A percentile compares a stretch with the other conserved stretches of the same genome.
Conservation (phyloP, 2,329 filamentous ascomycete species). For the Fonsecaea pedrosoi region DNA sequence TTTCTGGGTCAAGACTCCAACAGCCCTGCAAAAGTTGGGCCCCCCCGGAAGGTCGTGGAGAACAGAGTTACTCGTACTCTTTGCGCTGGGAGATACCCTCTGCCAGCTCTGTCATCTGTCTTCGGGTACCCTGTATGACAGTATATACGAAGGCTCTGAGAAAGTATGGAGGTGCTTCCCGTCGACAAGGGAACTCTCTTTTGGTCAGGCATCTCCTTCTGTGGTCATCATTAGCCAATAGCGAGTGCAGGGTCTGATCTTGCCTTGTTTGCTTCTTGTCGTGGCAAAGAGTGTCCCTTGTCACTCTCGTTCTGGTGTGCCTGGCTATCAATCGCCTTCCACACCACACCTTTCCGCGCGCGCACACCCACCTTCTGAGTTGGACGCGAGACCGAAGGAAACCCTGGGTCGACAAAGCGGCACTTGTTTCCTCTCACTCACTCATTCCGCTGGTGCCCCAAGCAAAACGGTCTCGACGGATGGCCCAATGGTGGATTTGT, state of each 20-base stretch:
- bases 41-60: not conserved
- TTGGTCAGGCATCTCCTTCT: not conserved
- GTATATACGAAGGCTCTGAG: not conserved
- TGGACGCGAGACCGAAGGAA: constrained; percentile 4
- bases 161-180: not conserved
- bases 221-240: not conserved
- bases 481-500: not conserved
- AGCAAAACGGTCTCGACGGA: constrained; percentile 13
- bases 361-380: constrained; percentile 11
- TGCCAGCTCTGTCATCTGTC: not conserved
- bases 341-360: not conserved
- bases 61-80: not conserved
- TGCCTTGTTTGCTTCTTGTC: not conserved
- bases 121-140: not conserved
- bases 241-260: constrained; percentile 1
- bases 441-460: constrained; percentile 2
- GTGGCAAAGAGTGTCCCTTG: constrained; percentile 3
- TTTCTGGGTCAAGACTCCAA: not conserved
- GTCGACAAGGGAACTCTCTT: not conserved
- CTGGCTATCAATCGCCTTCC: not conserved
- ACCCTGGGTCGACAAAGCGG: constrained; percentile 15
- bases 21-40: not conserved
- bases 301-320: not conserved
- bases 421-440: not conserved
- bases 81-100: not conserved